Evolutionary conservation across 2,329 filamentous ascomycete species (phyloP).

Genomic region (Neophaeococcomyces mojaviensis): DNA sequence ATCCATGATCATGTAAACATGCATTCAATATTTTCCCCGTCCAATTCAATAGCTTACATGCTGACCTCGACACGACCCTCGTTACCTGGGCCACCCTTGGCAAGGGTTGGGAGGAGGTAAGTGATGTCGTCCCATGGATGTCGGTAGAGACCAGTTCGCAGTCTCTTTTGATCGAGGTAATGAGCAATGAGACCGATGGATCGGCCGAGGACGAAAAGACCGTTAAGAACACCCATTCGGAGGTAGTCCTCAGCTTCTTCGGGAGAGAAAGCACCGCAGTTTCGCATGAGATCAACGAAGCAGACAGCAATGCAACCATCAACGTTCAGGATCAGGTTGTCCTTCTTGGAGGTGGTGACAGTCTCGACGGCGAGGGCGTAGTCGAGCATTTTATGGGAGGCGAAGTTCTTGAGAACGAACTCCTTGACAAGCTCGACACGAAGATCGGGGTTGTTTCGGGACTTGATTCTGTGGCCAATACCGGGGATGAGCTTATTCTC

Average conservation of each 20-base stretch:
- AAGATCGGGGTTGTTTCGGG: conserved; percentile 98
- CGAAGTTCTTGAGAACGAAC: conserved; percentile 96
- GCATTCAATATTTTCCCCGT: background rate
- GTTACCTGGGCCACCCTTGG: conserved; percentile 61
- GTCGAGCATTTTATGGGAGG: conserved; percentile 94
- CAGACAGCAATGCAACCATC: conserved; percentile 97
- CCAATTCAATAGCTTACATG: conserved; percentile 43
- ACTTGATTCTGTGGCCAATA: conserved; percentile 99
- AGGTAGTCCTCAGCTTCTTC: conserved; percentile 99
- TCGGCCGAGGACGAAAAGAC: conserved; percentile 94
- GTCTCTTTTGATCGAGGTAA: conserved; percentile 98
- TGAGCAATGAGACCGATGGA: conserved; percentile 99
- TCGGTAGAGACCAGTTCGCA: conserved; percentile 96
- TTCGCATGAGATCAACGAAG: conserved; percentile 95
- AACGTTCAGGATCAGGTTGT: conserved; percentile 99
- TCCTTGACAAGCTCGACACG: conserved; percentile 99
- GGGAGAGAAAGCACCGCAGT: conserved; percentile 90
- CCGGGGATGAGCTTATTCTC: conserved; percentile 99
- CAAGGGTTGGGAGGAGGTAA: conserved; percentile 67
- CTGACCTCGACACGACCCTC: conserved; percentile 88
- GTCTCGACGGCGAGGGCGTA: conserved; percentile 97
- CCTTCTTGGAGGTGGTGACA: conserved; percentile 99
- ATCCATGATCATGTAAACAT: conserved; percentile 6
- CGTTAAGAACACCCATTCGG: conserved; percentile 97
- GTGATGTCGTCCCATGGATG: conserved; percentile 99